Conservation (phyloP, 1,284 basidiomycete species). For the Porogramme epimiltina region DNA sequence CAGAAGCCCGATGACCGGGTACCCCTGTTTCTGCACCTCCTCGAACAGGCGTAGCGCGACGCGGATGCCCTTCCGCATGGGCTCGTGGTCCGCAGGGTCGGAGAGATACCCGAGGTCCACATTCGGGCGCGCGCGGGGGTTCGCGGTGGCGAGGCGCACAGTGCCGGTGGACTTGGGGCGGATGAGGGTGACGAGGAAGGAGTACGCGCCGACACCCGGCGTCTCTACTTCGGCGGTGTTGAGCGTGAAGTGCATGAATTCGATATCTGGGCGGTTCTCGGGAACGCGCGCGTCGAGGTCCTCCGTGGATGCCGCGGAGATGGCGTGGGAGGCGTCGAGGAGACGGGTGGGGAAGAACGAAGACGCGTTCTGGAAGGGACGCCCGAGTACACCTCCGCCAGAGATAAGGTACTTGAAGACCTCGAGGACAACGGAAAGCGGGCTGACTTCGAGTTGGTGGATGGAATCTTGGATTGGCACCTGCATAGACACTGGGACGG, state of each 20-base stretch:
- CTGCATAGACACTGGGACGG: constrained; percentile 29
- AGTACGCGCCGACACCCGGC: constrained; percentile 26
- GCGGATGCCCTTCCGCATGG: constrained; percentile 26
- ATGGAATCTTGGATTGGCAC: constrained; percentile 32
- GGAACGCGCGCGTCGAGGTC: constrained; percentile 22
- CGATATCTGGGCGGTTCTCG: constrained; percentile 36
- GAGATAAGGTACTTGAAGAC: constrained; percentile 31
- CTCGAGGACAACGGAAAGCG: constrained; percentile 26
- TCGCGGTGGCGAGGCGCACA: constrained; percentile 33
- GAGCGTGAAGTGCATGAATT: constrained; percentile 35
- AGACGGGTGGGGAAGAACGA: constrained; percentile 30
- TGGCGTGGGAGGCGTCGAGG: constrained; percentile 23
- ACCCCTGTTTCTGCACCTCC: constrained; percentile 32
- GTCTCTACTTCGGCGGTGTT: constrained; percentile 13
- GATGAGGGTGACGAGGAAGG: constrained; percentile 32
- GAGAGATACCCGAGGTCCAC: constrained; percentile 35
- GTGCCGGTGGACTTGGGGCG: constrained; percentile 36
- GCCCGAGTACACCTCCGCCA: constrained; percentile 32
- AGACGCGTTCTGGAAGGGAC: constrained; percentile 30
- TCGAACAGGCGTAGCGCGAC: constrained; percentile 30
- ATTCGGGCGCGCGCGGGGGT: constrained; percentile 33
- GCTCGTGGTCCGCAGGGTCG: constrained; percentile 25
- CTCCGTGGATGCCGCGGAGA: not conserved
- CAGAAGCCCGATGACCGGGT: constrained; percentile 32
- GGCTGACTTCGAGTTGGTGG: constrained; percentile 14